phyloP scores from a whole-genome alignment of 805 yeast species.

The Saccharomycopsis amapae region DNA sequence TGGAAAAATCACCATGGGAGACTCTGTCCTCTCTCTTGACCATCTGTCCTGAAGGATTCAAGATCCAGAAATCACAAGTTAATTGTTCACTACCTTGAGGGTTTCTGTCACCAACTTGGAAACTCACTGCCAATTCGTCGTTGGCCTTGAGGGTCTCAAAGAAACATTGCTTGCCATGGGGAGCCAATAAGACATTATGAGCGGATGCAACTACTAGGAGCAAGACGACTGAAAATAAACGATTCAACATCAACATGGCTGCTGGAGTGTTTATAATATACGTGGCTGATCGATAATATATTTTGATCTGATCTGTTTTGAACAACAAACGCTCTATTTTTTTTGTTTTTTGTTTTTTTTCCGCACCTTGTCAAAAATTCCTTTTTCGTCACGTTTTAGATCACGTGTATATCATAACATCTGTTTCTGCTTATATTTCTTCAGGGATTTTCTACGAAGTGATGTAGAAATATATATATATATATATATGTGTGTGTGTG shows the following conservation, averaged over 20 bases:
- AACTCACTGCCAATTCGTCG: conserved; percentile 81
- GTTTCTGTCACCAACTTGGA: conserved; percentile 91
- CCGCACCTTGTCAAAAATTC: too few relatives aligned
- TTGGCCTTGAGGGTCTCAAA: conserved; percentile 73
- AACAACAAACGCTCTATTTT: not conserved
- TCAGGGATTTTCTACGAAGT: too few relatives aligned
- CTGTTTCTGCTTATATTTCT: too few relatives aligned
- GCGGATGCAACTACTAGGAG: conserved; percentile 34
- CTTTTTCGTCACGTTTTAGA: too few relatives aligned
- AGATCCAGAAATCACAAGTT: conserved; percentile 58
- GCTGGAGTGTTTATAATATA: too few relatives aligned
- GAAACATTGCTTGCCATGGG: conserved; percentile 83
- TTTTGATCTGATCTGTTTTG: too few relatives aligned
- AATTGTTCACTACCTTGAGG: conserved; percentile 61
- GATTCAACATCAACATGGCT: not conserved
- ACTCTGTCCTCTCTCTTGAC: conserved; percentile 44
- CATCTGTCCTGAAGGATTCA: conserved; percentile 43
- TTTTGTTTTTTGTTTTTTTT: not conserved
- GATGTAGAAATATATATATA: too few relatives aligned
- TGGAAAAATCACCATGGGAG: conserved; percentile 74
- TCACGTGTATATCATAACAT: too few relatives aligned
- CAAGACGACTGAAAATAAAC: conserved; percentile 5
- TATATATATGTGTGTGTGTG: too few relatives aligned
- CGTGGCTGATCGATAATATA: too few relatives aligned
- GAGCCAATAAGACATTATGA: conserved; percentile 76